phyloP scores from a whole-genome alignment of 2,329 filamentous ascomycete genomes.

The Talaromyces sp. region DNA sequence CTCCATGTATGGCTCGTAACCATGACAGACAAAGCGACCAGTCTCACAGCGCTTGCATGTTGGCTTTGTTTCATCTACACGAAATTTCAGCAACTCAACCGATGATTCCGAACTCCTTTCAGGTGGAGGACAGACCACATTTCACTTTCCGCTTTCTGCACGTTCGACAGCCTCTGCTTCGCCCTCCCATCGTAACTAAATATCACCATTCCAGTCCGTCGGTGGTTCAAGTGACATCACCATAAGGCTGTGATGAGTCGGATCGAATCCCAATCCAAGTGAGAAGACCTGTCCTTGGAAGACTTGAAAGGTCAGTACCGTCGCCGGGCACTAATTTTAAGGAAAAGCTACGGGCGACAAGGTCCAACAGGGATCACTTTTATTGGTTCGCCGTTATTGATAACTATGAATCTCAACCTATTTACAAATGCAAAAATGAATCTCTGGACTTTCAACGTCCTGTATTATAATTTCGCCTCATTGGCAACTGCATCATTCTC shows the following conservation, averaged over 20 bases:
- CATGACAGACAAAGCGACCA: neutral
- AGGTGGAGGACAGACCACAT: neutral
- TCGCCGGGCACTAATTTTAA: too few species aligned
- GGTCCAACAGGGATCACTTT: too few species aligned
- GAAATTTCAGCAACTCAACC: neutral
- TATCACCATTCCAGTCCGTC: neutral
- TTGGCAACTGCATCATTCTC: constrained; percentile 33
- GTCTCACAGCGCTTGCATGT: neutral
- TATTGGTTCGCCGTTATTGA: too few species aligned
- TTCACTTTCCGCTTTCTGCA: neutral
- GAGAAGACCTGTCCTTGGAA: too few species aligned
- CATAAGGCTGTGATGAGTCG: neutral
- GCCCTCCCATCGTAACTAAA: neutral
- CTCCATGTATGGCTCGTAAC: neutral
- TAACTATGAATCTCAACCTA: too few species aligned
- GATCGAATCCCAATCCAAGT: too few species aligned
- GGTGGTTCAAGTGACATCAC: neutral
- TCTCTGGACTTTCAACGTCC: too few species aligned
- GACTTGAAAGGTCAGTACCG: too few species aligned
- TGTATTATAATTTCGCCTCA: constrained; percentile 29
- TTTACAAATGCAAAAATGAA: too few species aligned
- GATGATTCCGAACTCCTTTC: neutral
- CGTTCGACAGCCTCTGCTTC: neutral
- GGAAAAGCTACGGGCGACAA: too few species aligned
- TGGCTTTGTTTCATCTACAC: neutral